Evolutionary conservation across 768 basidiomycete species (phyloP), one percentile per base, ranked within the genome.

Genomic region (Calocera cornea): DNA sequence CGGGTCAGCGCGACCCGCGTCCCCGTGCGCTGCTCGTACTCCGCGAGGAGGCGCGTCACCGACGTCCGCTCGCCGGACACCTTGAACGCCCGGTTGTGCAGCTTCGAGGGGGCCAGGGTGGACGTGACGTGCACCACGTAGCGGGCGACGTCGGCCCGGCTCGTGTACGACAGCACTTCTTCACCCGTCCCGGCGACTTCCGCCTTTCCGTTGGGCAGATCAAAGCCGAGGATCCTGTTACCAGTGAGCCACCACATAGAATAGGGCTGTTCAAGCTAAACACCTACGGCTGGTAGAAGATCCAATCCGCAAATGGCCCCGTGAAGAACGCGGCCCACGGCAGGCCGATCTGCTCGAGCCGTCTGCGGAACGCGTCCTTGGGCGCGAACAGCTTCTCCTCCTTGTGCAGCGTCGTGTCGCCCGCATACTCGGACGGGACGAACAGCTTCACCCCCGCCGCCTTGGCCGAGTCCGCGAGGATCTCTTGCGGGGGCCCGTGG

Each of bases 401-500:
- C 14, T 5, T 38, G 36, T 14, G 36, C 36, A 5, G 7, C 36
- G 36, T 38, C 7, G 36, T 38, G 36, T 38, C 36, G 36, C 36
- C 36, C 1, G 74, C 75, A n/a, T 41, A 41, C 11, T 34, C 34
- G n/a, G 75, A 76, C 1, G 76, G 76, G 31, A 78, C 69, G 40
- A 73, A 75, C 40, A 75, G 50, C 38, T 75, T 72, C 22, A 74
- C 75, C n/a, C 69, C 70, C 2, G 72, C 74, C 0, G 71, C 69
- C 69, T 75, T 77, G 1, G 75, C 72, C 5, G 75, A 74, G 8
- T 75, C 75, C 0, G 72, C 70, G 29, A 73, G 72, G n/a, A 65
- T 19, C 31, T 67, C 67, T 66, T 78, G 74, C 3, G 67, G 34
- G 69, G 49, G 12, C 71, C 64, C 19, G 72, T 66, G 8, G 66